These are phyloP conservation scores for Zygoascus sp. DNA, from an alignment of 1,139 yeast genomes.

Conservation along the genomic window DNA sequence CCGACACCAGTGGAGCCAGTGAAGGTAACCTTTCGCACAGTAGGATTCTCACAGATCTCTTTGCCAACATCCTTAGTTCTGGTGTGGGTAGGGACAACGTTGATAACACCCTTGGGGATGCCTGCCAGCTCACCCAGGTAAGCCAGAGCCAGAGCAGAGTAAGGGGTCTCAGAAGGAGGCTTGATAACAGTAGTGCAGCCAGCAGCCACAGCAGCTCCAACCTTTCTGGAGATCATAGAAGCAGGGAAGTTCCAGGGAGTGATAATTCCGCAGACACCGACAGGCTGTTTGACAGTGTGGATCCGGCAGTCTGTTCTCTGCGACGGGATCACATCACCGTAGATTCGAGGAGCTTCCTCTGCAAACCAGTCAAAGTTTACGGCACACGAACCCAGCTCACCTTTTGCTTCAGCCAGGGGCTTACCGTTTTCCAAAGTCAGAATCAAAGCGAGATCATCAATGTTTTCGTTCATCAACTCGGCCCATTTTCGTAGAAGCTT, in stretches of 20 bases:
- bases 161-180: slow-evolving; percentile 89
- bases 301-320: slow-evolving; percentile 54
- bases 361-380: slow-evolving; percentile 83
- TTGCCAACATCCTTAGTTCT: slow-evolving; percentile 54
- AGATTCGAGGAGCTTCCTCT: slow-evolving; percentile 75
- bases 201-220: slow-evolving; percentile 88
- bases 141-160: slow-evolving; percentile 78
- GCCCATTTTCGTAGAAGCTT: slow-evolving; percentile 59
- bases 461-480: slow-evolving; percentile 57
- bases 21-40: slow-evolving; percentile 72
- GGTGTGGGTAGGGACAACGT: slow-evolving; percentile 59
- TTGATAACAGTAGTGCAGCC: slow-evolving; percentile 89
- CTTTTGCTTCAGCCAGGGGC: slow-evolving; percentile 67
- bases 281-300: slow-evolving; percentile 66
- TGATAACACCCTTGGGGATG: slow-evolving; percentile 78
- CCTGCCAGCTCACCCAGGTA: slow-evolving; percentile 73
- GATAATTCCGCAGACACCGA: slow-evolving; percentile 86
- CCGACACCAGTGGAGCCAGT: slow-evolving; percentile 91
- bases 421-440: slow-evolving; percentile 83
- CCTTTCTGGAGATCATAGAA: slow-evolving; percentile 89
- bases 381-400: slow-evolving; percentile 75
- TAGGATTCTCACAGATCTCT: slow-evolving; percentile 62
- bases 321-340: slow-evolving; percentile 72
- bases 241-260: slow-evolving; percentile 97
- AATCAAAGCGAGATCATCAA: slow-evolving; percentile 68